These are phyloP conservation scores for Trichoderma guizhouense DNA, from an alignment of 2,329 filamentous ascomycete species.

Conservation along the genomic window DNA sequence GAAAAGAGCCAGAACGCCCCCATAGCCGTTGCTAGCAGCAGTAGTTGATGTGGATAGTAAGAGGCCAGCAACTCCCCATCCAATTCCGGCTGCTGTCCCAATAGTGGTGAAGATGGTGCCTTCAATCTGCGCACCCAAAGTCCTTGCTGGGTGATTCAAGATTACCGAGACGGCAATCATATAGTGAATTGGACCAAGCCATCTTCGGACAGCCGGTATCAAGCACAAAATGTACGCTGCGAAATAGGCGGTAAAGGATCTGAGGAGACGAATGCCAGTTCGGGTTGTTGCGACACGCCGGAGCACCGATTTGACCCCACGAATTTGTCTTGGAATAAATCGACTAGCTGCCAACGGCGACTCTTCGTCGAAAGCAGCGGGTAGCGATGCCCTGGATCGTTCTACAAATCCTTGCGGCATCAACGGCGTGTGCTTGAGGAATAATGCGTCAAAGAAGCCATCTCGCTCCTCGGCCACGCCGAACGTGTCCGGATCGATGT, in stretches of 20 bases:
- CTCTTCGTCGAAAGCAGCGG: conserved; percentile 43
- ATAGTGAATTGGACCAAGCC: conserved; percentile 53
- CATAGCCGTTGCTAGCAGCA: conserved; percentile 46
- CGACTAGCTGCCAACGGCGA: conserved; percentile 45
- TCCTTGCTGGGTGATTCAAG: conserved; percentile 55
- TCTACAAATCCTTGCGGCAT: conserved; percentile 39
- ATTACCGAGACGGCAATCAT: conserved; percentile 56
- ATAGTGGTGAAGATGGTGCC: conserved; percentile 51
- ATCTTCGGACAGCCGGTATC: conserved; percentile 44
- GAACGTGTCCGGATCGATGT: conserved; percentile 39
- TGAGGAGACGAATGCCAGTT: conserved; percentile 49
- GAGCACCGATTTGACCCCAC: conserved; percentile 40
- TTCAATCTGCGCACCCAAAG: conserved; percentile 56
- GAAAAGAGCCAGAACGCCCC: conserved; percentile 54
- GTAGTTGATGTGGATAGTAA: conserved; percentile 51
- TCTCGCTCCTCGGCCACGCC: conserved; percentile 44
- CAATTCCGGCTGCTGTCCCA: conserved; percentile 52
- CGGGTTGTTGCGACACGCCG: conserved; percentile 45
- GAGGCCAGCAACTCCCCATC: conserved; percentile 53
- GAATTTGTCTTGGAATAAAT: conserved; percentile 48
- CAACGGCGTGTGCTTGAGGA: conserved; percentile 40
- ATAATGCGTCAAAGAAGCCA: conserved; percentile 48
- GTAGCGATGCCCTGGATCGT: conserved; percentile 44
- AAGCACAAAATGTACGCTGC: conserved; percentile 55
- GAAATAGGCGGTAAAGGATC: conserved; percentile 56